Evolutionary conservation across 2,329 filamentous ascomycete genomes (phyloP).

Genomic region (Aureobasidium musti): DNA sequence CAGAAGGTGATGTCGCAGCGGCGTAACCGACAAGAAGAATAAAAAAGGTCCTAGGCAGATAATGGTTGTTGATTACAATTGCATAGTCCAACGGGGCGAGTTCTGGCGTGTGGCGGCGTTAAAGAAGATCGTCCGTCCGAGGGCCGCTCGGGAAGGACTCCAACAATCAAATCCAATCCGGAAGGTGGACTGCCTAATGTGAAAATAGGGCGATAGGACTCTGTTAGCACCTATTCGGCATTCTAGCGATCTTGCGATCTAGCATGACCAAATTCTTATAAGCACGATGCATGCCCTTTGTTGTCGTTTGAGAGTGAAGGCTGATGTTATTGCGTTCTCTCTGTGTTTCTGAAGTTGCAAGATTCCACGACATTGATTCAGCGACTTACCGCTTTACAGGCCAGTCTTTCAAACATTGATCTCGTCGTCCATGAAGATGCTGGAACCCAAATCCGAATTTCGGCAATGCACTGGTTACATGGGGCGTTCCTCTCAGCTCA

Average conservation of each 20-base stretch:
- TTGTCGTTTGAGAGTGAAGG: too few relatives aligned
- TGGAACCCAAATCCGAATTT: neutral
- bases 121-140: neutral
- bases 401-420: neutral
- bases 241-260: neutral
- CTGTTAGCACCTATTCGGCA: neutral
- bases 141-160: neutral
- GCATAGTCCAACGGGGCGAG: neutral
- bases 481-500: neutral
- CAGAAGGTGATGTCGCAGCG: neutral
- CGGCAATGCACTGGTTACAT: neutral
- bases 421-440: neutral
- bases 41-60: neutral
- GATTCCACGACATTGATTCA: neutral
- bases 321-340: neutral
- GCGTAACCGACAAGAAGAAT: neutral
- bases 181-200: neutral
- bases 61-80: neutral
- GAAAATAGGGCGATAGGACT: neutral
- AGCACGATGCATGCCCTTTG: neutral
- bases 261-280: neutral
- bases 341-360: neutral
- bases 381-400: neutral
- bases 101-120: neutral
- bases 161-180: neutral